Evolutionary conservation across 106 monocot species (phyloP).

Genomic region (Dendrobium nobile): DNA sequence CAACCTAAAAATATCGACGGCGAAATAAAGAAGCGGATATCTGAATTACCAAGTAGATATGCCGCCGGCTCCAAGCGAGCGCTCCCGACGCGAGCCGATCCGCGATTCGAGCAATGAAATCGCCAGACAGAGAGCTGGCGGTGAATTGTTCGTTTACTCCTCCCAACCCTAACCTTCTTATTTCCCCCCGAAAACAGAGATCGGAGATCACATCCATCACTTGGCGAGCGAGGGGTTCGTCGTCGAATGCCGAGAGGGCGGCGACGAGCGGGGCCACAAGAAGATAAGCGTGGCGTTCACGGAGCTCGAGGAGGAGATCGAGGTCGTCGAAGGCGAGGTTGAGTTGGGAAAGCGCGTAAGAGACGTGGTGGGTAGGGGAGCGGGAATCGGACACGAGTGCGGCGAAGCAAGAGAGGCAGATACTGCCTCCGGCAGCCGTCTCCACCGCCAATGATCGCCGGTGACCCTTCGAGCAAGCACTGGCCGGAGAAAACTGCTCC

Average conservation of each 20-base stretch:
- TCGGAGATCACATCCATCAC: slow-evolving; percentile 43
- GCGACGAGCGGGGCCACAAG: slow-evolving; percentile 47
- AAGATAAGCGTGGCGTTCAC: slow-evolving; percentile 31
- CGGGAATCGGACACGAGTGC: slow-evolving; percentile 44
- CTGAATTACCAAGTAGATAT: slow-evolving; percentile 43
- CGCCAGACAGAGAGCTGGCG: slow-evolving; percentile 22
- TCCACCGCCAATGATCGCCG: not conserved
- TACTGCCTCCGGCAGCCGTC: slow-evolving; percentile 6
- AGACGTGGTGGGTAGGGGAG: slow-evolving; percentile 69
- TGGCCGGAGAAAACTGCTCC: not conserved
- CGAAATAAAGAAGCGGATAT: not conserved
- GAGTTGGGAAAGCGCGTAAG: slow-evolving; percentile 67
- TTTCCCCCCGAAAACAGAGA: slow-evolving; percentile 18
- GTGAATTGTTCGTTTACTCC: not conserved
- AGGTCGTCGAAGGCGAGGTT: slow-evolving; percentile 31
- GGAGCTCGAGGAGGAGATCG: slow-evolving; percentile 13
- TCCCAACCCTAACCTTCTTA: not conserved
- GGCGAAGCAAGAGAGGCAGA: slow-evolving; percentile 82
- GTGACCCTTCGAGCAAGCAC: slow-evolving; percentile 10
- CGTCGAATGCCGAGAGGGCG: slow-evolving; percentile 36
- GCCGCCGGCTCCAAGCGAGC: slow-evolving; percentile 53
- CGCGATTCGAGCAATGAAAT: slow-evolving; percentile 53
- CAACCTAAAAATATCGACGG: not conserved
- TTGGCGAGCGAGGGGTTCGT: slow-evolving; percentile 52
- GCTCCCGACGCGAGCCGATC: slow-evolving; percentile 40